Conservation (phyloP, 108 stramenopile genomes). For the Cyclostephanos tholiformis region DNA sequence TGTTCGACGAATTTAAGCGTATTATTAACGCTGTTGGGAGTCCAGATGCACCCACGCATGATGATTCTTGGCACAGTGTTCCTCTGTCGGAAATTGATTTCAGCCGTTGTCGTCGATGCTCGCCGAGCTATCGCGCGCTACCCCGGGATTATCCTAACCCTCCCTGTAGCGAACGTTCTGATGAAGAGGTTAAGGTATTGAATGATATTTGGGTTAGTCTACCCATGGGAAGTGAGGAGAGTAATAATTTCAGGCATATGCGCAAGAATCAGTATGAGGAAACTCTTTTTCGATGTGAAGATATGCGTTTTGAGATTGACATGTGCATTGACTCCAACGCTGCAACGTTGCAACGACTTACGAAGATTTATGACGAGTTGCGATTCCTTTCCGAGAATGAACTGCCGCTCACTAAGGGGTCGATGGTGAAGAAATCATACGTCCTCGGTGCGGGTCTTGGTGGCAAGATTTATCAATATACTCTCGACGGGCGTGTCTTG, state of each 20-base stretch:
- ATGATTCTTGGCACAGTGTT: slow-evolving; percentile 92
- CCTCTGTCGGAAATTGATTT: slow-evolving; percentile 91
- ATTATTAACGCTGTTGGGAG: slow-evolving; percentile 82
- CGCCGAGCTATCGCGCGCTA: slow-evolving; percentile 93
- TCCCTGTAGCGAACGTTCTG: slow-evolving; percentile 88
- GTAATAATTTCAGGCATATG: slow-evolving; percentile 96
- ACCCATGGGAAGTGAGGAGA: slow-evolving; percentile 97
- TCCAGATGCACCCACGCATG: slow-evolving; percentile 56
- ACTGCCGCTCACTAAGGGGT: slow-evolving; percentile 22
- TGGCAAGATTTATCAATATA: slow-evolving; percentile 74
- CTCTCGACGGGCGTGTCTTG: slow-evolving; percentile 84
- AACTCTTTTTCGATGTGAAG: slow-evolving; percentile 94
- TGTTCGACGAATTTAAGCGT: slow-evolving; percentile 95
- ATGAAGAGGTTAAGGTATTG: slow-evolving; percentile 80
- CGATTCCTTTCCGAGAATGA: slow-evolving; percentile 67
- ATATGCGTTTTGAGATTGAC: slow-evolving; percentile 99
- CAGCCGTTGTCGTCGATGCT: slow-evolving; percentile 87
- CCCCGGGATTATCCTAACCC: slow-evolving; percentile 94
- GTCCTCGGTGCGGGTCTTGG: slow-evolving; percentile 56
- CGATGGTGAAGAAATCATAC: slow-evolving; percentile 12
- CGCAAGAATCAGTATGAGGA: slow-evolving; percentile 97
- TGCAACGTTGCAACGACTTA: slow-evolving; percentile 82
- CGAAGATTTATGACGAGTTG: slow-evolving; percentile 96
- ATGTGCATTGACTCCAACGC: slow-evolving; percentile 97
- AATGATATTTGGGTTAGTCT: slow-evolving; percentile 97